Evolutionary conservation across 768 basidiomycete species (phyloP).

Genomic region (Russula olivacea): DNA sequence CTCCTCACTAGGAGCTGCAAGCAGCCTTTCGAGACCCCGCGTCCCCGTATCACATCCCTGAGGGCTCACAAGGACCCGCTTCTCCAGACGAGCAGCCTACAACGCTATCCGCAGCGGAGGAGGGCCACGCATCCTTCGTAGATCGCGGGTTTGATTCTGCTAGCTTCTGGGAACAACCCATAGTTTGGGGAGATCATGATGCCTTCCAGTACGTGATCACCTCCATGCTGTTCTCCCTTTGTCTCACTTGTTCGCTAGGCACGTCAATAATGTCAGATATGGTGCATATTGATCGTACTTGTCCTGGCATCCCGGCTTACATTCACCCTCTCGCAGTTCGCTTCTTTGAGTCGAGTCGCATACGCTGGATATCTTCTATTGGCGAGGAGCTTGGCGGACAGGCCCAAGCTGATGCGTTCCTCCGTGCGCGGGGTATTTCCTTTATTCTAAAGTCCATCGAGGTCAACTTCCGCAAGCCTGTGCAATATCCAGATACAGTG

Average conservation of each 20-base stretch:
- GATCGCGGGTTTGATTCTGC: slow-evolving; percentile 51
- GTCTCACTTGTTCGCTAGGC: slow-evolving; percentile 38
- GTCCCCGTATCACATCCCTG: slow-evolving; percentile 60
- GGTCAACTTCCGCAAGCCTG: slow-evolving; percentile 62
- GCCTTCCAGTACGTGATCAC: slow-evolving; percentile 56
- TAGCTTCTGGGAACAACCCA: slow-evolving; percentile 71
- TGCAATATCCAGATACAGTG: slow-evolving; percentile 73
- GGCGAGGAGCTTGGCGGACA: slow-evolving; percentile 57
- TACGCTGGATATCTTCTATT: slow-evolving; percentile 57
- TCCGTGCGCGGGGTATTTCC: slow-evolving; percentile 59
- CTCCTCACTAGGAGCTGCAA: slow-evolving; percentile 45
- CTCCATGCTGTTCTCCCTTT: background rate
- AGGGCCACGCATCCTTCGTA: slow-evolving; percentile 41
- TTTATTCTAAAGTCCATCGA: slow-evolving; percentile 68
- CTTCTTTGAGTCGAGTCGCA: slow-evolving; percentile 69
- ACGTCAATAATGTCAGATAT: slow-evolving; percentile 75
- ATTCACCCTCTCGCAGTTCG: slow-evolving; percentile 38
- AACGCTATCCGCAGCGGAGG: slow-evolving; percentile 25
- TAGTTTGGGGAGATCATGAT: slow-evolving; percentile 80
- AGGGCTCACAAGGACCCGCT: slow-evolving; percentile 53
- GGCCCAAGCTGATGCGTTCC: slow-evolving; percentile 48
- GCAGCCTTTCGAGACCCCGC: slow-evolving; percentile 56
- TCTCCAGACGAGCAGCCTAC: slow-evolving; percentile 44
- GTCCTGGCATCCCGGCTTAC: background rate
- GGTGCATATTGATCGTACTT: slow-evolving; percentile 37